Evolutionary conservation across 768 basidiomycete genomes (phyloP), one percentile per base, ranked within the genome.

Genomic region (Lentinula aciculospora): DNA sequence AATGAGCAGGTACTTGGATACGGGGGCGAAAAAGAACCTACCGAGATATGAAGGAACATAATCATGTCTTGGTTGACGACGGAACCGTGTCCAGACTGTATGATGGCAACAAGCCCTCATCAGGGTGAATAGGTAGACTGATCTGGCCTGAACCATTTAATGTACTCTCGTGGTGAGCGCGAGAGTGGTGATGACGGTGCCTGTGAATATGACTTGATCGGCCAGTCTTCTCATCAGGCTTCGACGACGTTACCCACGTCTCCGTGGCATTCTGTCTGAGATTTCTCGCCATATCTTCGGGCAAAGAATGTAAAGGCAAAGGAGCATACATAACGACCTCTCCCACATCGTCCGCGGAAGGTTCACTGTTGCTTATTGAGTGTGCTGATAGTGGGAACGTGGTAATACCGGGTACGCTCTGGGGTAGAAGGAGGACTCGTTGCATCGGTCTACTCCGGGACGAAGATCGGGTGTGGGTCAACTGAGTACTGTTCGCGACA

Each of bases 241-340:
- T 49, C 40, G 62, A 19, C 56, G 67, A 62, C 40, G 64, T 62
- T 57, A 91, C 74, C 89, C 88, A 89, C 9, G 84, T 87, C 63
- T 88, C 87, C 53, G 75, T 81, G n/a, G 81, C 81, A 19, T 72
- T 76, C 28, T 79, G 77, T 19, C 81, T 74, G 42, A 85, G 63
- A 34, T 77, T 74, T 19, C 74, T 68, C 1, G 81, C 82, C 21
- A 81, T 70, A 50, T 81, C 72, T 34, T 76, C 74, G 8, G 88
- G 78, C 9, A 89, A 70, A 12, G 80, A 75, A 59, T 70, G 75
- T 39, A 86, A 67, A 0, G 85, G 80, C 1, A 91, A 78, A 12
- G 87, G 86, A n/a, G 86, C 84, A 65, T 89, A 91, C n/a, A 91
- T 79, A 29, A 84, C 19, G 60, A 59, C 75, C 69, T 45, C 66